Base-by-base conservation (phyloP, 2,329 filamentous ascomycete genomes). In the Penicillium vulpinum region DNA sequence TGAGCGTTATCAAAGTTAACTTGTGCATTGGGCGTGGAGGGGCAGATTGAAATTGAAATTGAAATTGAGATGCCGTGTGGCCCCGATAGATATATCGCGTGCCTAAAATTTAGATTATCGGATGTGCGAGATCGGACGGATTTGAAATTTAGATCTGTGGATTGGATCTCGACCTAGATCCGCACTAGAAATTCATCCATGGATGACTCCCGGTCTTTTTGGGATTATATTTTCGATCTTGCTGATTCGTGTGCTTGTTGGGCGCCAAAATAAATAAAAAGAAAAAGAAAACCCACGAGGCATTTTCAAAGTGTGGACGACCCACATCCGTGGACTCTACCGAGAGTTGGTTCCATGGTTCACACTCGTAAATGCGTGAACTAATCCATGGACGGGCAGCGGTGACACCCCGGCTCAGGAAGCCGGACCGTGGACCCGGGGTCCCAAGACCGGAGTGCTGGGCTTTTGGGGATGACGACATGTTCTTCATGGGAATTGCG, bases 381-480 rank as follows among this genome's bases (percentile, higher is more conserved):
- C 18, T 24, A n/a, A 45, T 31, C 48, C 43, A 28, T 48, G 41
- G 2, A 8, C 29, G 36, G 36, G 52, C 10, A 26, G 51, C 33
- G 36, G 49, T 59, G 57, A 59, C 31, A 54, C 33, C 41, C 46
- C 48, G 54, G 40, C 26, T 39, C 15, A 13, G 35, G 18, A 41
- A 18, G 5, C 31, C 24, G 31, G 43, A 54, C 60, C 61, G 40
- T 56, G 58, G 64, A 57, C 31, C 26, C 24, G 56, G 55, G 41
- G 50, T 45, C 50, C 64, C 60, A 52, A 56, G 36, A 26, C 64
- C 63, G 24, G 3, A 53, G 57, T 51, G 5, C 43, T 60, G 64
- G 63, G 58, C n/a, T n/a, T 54, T 49, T 43, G 22, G 13, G 4
- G 40, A 61, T 65, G 64, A 66, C 63, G 64, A 43, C 57, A 63